These are phyloP conservation scores for Pyrus bretschneideri DNA, from an alignment of 306 rosid species.

Conservation along the genomic window DNA sequence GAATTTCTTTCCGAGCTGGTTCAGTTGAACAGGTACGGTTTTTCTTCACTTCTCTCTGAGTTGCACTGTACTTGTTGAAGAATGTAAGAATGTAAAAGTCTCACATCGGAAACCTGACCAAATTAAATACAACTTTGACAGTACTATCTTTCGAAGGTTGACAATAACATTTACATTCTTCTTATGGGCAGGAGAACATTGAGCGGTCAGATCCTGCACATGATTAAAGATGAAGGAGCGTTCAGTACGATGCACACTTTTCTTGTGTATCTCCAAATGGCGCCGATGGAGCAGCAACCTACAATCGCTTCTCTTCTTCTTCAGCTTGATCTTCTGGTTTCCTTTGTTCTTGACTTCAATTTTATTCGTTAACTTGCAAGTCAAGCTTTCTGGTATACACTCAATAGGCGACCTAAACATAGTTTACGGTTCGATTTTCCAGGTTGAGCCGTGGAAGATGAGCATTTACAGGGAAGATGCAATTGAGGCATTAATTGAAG, in stretches of 20 bases:
- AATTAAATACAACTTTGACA: no score
- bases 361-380: neutral
- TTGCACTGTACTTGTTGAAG: no score
- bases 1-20: constrained; percentile 85
- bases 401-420: neutral
- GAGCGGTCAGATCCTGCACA: constrained; percentile 65
- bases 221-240: constrained; percentile 79
- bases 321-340: constrained; percentile 95
- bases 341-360: constrained; percentile 1
- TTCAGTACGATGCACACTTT: constrained; percentile 86
- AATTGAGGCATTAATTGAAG: constrained; percentile 65
- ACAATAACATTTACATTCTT: neutral
- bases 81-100: no score
- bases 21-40: constrained; percentile 54
- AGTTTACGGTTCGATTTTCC: constrained; percentile 13
- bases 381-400: neutral
- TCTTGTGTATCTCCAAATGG: constrained; percentile 87
- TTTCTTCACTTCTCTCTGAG: constrained; percentile 12
- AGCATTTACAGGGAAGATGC: constrained; percentile 95
- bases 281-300: constrained; percentile 80
- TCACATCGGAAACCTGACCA: no score
- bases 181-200: constrained; percentile 48
- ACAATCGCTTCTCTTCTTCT: constrained; percentile 76
- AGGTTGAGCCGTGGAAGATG: constrained; percentile 91
- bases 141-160: neutral